Evolutionary conservation across 192 early-diverging fungal species (phyloP).

Genomic region (Coemansia sp.): DNA sequence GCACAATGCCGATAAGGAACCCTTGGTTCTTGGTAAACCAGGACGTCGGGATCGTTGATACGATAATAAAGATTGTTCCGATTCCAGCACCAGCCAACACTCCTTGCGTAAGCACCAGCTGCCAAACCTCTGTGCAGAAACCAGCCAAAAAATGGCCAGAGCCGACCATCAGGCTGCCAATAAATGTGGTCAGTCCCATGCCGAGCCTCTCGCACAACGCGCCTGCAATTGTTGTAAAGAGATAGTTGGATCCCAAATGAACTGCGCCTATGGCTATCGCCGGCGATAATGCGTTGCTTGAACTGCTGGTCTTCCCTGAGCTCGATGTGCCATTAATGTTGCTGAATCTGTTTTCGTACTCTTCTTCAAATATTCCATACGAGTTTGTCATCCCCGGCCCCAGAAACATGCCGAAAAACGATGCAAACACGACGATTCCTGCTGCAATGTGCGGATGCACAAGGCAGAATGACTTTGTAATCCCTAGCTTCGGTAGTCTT

Average conservation of each 20-base stretch:
- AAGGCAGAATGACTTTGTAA: constrained; percentile 37
- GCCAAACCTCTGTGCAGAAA: constrained; percentile 54
- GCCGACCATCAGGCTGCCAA: constrained; percentile 38
- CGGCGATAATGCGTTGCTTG: constrained; percentile 20
- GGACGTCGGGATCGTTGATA: constrained; percentile 52
- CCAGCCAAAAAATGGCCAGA: constrained; percentile 40
- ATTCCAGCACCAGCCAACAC: constrained; percentile 44
- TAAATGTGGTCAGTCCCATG: constrained; percentile 52
- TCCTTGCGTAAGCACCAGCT: constrained; percentile 48
- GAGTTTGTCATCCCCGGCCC: constrained; percentile 50
- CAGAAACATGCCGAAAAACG: constrained; percentile 51
- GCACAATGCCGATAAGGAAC: constrained; percentile 51
- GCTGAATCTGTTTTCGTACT: constrained; percentile 48
- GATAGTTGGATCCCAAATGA: constrained; percentile 44
- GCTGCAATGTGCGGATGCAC: constrained; percentile 36
- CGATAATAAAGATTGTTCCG: constrained; percentile 52
- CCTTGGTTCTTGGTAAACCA: constrained; percentile 56
- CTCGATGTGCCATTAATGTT: constrained; percentile 11
- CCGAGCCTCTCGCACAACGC: constrained; percentile 46
- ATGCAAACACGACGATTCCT: constrained; percentile 31
- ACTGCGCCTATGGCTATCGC: constrained; percentile 49
- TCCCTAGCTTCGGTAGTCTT: constrained; percentile 41
- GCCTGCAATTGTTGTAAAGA: constrained; percentile 51
- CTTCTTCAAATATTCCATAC: constrained; percentile 52
- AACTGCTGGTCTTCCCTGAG: not conserved